Percentiles rank a stretch among this genome's conserved stretches.
These are phyloP conservation scores for Boehmeria nivea DNA, from an alignment of 306 rosid genomes.

Conservation along the genomic window DNA sequence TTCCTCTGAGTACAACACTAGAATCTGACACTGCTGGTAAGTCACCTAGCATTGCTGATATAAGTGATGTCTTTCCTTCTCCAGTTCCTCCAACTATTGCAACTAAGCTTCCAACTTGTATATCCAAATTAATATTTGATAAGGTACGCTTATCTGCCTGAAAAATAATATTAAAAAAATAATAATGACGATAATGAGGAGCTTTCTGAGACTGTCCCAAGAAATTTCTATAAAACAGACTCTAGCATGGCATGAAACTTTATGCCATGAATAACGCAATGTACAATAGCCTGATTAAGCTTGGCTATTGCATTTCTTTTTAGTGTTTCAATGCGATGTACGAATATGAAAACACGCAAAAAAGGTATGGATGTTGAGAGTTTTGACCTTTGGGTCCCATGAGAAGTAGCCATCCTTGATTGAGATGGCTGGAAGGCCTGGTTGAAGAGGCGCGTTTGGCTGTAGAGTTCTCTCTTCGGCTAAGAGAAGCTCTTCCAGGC, in stretches of 20 bases:
- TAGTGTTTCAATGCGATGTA: too few relatives aligned
- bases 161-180: slow-evolving; percentile 12
- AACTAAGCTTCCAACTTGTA: slow-evolving; percentile 72
- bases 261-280: too few relatives aligned
- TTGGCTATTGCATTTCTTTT: too few relatives aligned
- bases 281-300: too few relatives aligned
- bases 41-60: slow-evolving; percentile 84
- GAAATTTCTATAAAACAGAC: too few relatives aligned
- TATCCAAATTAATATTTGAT: slow-evolving; percentile 65
- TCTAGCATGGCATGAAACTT: too few relatives aligned
- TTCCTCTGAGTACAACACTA: slow-evolving; percentile 57
- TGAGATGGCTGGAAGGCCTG: slow-evolving; percentile 68
- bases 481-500: slow-evolving; percentile 71
- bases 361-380: background rate
- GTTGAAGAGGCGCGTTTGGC: slow-evolving; percentile 60
- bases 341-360: too few relatives aligned
- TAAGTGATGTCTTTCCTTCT: slow-evolving; percentile 86
- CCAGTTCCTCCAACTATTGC: slow-evolving; percentile 93
- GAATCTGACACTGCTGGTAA: slow-evolving; percentile 37
- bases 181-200: too few relatives aligned
- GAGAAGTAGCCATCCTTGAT: slow-evolving; percentile 72
- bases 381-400: slow-evolving; percentile 66
- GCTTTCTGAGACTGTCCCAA: too few relatives aligned
- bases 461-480: slow-evolving; percentile 53
- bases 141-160: slow-evolving; percentile 65